Conservation (phyloP, 2,329 filamentous ascomycete genomes). For the Delphinella strobiligena region DNA sequence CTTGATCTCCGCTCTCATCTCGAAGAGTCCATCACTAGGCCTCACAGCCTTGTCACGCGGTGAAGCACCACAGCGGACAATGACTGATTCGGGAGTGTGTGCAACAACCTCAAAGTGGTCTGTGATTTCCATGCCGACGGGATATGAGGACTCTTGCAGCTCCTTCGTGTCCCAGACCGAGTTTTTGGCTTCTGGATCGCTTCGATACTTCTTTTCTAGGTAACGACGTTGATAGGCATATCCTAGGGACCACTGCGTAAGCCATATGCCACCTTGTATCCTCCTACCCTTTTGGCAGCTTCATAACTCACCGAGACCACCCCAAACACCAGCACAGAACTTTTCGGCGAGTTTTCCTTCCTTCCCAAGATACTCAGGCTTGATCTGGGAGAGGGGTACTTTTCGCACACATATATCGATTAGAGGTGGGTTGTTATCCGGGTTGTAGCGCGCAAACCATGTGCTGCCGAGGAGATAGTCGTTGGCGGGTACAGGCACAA, state of each 20-base stretch:
- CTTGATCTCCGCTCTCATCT: slow-evolving; percentile 51
- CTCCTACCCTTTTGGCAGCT: not conserved
- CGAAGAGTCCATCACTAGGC: slow-evolving; percentile 53
- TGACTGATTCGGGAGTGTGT: slow-evolving; percentile 47
- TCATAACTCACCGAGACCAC: slow-evolving; percentile 42
- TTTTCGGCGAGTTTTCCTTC: slow-evolving; percentile 49
- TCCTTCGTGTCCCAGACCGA: slow-evolving; percentile 51
- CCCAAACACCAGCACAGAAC: slow-evolving; percentile 58
- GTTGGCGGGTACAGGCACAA: slow-evolving; percentile 46
- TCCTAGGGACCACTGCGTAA: slow-evolving; percentile 24
- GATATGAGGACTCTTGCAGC: slow-evolving; percentile 45
- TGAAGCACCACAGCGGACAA: slow-evolving; percentile 54
- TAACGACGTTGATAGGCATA: slow-evolving; percentile 47
- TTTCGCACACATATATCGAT: slow-evolving; percentile 54
- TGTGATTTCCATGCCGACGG: slow-evolving; percentile 51
- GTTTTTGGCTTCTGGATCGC: slow-evolving; percentile 38
- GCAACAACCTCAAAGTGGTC: slow-evolving; percentile 63
- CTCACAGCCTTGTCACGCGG: slow-evolving; percentile 46
- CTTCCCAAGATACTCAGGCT: slow-evolving; percentile 51
- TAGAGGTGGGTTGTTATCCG: slow-evolving; percentile 47
- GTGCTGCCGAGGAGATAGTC: slow-evolving; percentile 51
- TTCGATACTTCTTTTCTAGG: slow-evolving; percentile 47
- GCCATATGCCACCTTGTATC: not conserved
- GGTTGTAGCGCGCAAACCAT: slow-evolving; percentile 49
- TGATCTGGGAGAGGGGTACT: slow-evolving; percentile 51